Conservation (phyloP, 352 stramenopile genomes). For the Phytophthora megakarya region DNA sequence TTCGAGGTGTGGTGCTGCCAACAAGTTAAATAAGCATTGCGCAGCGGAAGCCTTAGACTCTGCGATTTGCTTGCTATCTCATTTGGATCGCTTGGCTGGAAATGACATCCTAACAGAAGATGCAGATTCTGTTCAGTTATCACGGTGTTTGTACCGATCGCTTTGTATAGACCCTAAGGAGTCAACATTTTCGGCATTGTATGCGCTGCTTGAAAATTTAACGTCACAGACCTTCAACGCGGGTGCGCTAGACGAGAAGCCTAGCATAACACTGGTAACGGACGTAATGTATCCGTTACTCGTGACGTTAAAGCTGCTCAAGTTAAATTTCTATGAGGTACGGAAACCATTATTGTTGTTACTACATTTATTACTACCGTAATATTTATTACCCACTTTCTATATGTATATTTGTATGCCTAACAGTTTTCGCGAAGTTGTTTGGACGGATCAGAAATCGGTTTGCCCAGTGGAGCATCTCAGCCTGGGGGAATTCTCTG, state of each 20-base stretch:
- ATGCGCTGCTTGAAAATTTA: constrained; percentile 55
- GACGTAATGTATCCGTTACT: constrained; percentile 76
- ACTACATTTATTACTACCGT: neutral
- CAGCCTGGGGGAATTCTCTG: constrained; percentile 50
- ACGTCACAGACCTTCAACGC: constrained; percentile 34
- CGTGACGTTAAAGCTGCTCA: constrained; percentile 74
- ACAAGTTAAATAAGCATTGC: constrained; percentile 51
- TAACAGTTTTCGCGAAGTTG: constrained; percentile 72
- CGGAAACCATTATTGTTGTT: neutral
- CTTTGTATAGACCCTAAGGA: constrained; percentile 84
- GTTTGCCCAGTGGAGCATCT: constrained; percentile 41
- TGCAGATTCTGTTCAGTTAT: constrained; percentile 77
- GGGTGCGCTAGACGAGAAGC: constrained; percentile 13
- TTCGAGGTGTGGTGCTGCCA: constrained; percentile 44
- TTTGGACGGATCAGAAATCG: constrained; percentile 62
- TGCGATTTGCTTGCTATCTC: constrained; percentile 73
- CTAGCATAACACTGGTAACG: constrained; percentile 25
- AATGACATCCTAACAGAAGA: constrained; percentile 80
- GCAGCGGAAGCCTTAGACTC: constrained; percentile 56
- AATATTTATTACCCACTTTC: neutral
- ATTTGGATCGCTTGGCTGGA: constrained; percentile 79
- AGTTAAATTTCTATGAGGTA: constrained; percentile 91
- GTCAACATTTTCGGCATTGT: constrained; percentile 68
- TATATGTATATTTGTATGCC: neutral
- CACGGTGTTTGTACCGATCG: constrained; percentile 72